phyloP scores from a whole-genome alignment of 345 rosid species.

The Corchorus capsularis region DNA sequence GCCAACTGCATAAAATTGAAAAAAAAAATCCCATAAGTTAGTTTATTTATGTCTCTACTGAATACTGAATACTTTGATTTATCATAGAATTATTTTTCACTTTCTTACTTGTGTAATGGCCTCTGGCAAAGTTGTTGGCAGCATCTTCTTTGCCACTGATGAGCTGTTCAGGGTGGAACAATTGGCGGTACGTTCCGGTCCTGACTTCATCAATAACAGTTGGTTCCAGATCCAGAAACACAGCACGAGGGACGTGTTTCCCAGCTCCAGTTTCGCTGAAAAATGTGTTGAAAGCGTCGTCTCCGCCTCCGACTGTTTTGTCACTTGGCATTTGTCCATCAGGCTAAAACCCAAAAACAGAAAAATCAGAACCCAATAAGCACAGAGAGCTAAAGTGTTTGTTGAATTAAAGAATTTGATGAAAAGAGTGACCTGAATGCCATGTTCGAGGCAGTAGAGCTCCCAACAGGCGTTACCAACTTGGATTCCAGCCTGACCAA shows the following conservation, averaged over 20 bases:
- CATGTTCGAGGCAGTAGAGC: constrained; percentile 64
- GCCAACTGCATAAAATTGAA: constrained; percentile 32
- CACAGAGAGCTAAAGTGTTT: not conserved
- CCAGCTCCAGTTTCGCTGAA: constrained; percentile 79
- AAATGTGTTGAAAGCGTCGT: constrained; percentile 81
- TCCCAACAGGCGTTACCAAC: constrained; percentile 84
- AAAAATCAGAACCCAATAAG: not conserved
- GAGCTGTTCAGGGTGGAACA: constrained; percentile 51
- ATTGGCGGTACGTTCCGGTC: constrained; percentile 49
- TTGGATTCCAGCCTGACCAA: constrained; percentile 79
- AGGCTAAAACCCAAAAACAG: constrained; percentile 35
- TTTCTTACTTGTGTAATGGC: constrained; percentile 64
- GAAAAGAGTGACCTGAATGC: constrained; percentile 54
- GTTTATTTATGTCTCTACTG: too few species aligned
- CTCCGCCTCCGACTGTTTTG: constrained; percentile 70
- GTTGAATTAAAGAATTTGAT: not conserved
- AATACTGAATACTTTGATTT: not conserved
- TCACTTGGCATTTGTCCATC: constrained; percentile 82
- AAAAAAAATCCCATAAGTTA: not conserved
- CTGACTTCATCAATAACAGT: constrained; percentile 65
- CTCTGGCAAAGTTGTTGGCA: constrained; percentile 80
- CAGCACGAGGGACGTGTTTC: constrained; percentile 77
- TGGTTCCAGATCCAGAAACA: constrained; percentile 74
- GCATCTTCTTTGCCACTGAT: constrained; percentile 79
- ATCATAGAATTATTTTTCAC: too few species aligned